A percentile compares a stretch with the other conserved stretches of the same genome.
phyloP scores from a whole-genome alignment of 208 protist species.

The Strigomonas culicis region DNA sequence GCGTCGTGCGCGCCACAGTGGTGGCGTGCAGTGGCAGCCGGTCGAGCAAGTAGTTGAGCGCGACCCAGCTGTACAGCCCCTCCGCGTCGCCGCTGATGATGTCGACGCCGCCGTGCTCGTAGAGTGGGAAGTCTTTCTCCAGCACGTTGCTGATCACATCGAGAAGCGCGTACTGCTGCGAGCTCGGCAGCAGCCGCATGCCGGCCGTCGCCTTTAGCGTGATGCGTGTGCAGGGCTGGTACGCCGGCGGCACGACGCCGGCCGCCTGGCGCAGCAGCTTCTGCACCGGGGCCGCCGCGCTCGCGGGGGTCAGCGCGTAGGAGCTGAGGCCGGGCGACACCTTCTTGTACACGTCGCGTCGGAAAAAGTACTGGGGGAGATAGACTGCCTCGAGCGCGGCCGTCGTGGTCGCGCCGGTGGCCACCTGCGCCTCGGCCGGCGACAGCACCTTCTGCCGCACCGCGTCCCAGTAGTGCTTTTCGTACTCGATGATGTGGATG shows the following conservation, averaged over 20 bases:
- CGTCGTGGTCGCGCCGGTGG: background rate
- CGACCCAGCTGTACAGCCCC: slow-evolving; percentile 75
- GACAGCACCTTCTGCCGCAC: background rate
- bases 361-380: slow-evolving; percentile 14
- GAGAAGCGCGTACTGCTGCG: slow-evolving; percentile 30
- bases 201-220: slow-evolving; percentile 67
- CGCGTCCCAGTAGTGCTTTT: slow-evolving; percentile 17
- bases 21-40: slow-evolving; percentile 6
- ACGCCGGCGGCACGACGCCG: slow-evolving; percentile 21
- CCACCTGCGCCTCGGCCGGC: background rate
- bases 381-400: background rate
- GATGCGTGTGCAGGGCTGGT: slow-evolving; percentile 31
- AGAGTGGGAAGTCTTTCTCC: slow-evolving; percentile 1
- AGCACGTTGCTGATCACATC: slow-evolving; percentile 20
- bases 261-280: slow-evolving; percentile 30
- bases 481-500: slow-evolving; percentile 58
- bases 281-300: slow-evolving; percentile 19
- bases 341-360: slow-evolving; percentile 35
- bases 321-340: slow-evolving; percentile 49
- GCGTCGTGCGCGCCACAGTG: background rate
- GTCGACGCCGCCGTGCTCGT: slow-evolving; percentile 29
- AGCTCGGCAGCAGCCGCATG: slow-evolving; percentile 35
- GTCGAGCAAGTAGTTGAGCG: slow-evolving; percentile 76
- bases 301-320: slow-evolving; percentile 19
- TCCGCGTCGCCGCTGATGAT: slow-evolving; percentile 71